Conservation (phyloP, 2,329 filamentous ascomycete genomes). For the Mollisia scopiformis region DNA sequence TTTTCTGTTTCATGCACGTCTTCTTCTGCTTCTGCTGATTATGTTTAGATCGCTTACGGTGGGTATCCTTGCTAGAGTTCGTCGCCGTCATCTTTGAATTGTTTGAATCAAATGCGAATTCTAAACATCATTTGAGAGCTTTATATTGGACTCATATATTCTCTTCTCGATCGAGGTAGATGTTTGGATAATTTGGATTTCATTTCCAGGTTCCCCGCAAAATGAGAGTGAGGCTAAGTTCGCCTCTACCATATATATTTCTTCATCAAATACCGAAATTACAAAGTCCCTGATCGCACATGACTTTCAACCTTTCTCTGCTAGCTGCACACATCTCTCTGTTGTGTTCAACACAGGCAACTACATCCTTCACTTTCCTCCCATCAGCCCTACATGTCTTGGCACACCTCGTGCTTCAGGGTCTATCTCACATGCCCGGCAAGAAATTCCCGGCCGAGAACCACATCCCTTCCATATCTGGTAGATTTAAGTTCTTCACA, state of each 20-base stretch:
- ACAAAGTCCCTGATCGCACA: neutral
- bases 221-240: neutral
- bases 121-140: neutral
- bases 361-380: neutral
- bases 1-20: neutral
- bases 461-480: neutral
- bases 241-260: neutral
- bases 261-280: neutral
- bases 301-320: neutral
- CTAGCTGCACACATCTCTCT: neutral
- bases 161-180: neutral
- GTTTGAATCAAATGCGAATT: neutral
- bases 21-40: neutral
- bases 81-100: neutral
- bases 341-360: neutral
- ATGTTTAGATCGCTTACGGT: neutral
- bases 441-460: neutral
- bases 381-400: neutral
- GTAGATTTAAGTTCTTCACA: conserved; percentile 5
- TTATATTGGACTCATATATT: neutral
- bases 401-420: neutral
- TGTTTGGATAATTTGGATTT: neutral
- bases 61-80: neutral
- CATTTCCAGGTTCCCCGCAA: neutral
- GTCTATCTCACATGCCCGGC: neutral